A percentile compares a stretch with the other conserved stretches of the same genome.
These are phyloP conservation scores for Ganoderma multipileum DNA, from an alignment of 1,284 basidiomycete genomes.

Conservation along the genomic window DNA sequence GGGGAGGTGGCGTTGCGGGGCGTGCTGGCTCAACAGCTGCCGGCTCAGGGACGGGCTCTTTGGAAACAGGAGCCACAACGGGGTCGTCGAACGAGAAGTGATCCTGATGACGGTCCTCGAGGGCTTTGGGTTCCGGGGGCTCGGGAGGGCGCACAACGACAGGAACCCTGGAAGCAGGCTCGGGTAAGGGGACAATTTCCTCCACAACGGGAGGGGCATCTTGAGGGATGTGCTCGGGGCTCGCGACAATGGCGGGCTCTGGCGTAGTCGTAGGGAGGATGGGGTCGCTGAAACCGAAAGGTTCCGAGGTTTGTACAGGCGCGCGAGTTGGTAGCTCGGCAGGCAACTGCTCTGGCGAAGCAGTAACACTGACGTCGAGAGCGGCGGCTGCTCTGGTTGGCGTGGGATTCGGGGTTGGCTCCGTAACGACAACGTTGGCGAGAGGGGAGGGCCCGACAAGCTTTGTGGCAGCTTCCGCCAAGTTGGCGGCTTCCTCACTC, in stretches of 20 bases:
- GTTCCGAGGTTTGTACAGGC: slow-evolving; percentile 11
- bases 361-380: slow-evolving; percentile 7
- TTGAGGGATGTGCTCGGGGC: slow-evolving; percentile 18
- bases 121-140: slow-evolving; percentile 10
- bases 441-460: slow-evolving; percentile 35
- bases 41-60: slow-evolving; percentile 10
- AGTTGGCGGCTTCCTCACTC: slow-evolving; percentile 32
- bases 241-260: slow-evolving; percentile 16
- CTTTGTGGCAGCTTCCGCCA: slow-evolving; percentile 14
- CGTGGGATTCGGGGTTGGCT: slow-evolving; percentile 3
- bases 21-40: background rate
- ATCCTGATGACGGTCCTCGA: slow-evolving; percentile 30
- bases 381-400: slow-evolving; percentile 16
- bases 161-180: background rate
- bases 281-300: slow-evolving; percentile 28
- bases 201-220: slow-evolving; percentile 17
- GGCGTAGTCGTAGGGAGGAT: slow-evolving; percentile 14
- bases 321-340: slow-evolving; percentile 14
- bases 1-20: background rate
- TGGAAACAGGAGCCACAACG: background rate
- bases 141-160: slow-evolving; percentile 15
- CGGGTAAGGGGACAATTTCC: background rate
- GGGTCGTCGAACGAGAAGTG: slow-evolving; percentile 36
- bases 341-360: slow-evolving; percentile 26
- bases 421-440: slow-evolving; percentile 15